Evolutionary conservation across 192 early-diverging fungal genomes (phyloP).

Genomic region (Backusella parvicylindrica): DNA sequence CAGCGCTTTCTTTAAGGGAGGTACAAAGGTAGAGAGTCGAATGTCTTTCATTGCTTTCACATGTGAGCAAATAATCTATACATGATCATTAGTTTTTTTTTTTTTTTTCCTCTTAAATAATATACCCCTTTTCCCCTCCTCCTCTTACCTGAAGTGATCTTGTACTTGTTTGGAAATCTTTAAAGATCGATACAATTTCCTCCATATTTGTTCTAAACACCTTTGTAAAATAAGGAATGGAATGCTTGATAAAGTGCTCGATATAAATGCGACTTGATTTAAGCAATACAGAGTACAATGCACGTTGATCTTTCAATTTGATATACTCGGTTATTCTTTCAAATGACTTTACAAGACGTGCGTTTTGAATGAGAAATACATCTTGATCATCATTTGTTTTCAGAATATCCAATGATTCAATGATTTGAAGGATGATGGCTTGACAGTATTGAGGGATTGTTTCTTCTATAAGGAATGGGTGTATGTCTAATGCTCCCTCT

Average conservation of each 20-base stretch:
- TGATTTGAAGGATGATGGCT: slow-evolving; percentile 23
- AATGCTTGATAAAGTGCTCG: slow-evolving; percentile 49
- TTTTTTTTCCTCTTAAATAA: not conserved
- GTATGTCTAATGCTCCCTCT: slow-evolving; percentile 19
- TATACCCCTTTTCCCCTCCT: not conserved
- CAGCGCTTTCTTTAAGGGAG: slow-evolving; percentile 62
- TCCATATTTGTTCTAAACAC: slow-evolving; percentile 45
- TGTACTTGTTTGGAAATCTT: slow-evolving; percentile 47
- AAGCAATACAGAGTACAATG: slow-evolving; percentile 39
- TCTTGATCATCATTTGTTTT: not conserved
- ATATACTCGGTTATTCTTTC: slow-evolving; percentile 42
- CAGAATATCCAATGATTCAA: not conserved
- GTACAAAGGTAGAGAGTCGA: slow-evolving; percentile 58
- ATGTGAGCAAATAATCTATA: slow-evolving; percentile 71
- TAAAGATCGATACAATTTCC: slow-evolving; percentile 44
- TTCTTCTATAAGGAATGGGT: slow-evolving; percentile 40
- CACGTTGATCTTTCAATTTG: slow-evolving; percentile 45
- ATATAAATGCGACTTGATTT: slow-evolving; percentile 48
- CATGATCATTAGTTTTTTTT: not conserved
- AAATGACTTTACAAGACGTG: slow-evolving; percentile 40
- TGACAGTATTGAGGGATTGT: slow-evolving; percentile 43
- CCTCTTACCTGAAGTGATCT: slow-evolving; percentile 44
- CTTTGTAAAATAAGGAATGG: slow-evolving; percentile 45
- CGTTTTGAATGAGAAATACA: slow-evolving; percentile 23
- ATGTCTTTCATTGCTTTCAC: slow-evolving; percentile 69